Evolutionary conservation across 441 rosid genomes (phyloP).

Genomic region (Erodium moschatum): DNA sequence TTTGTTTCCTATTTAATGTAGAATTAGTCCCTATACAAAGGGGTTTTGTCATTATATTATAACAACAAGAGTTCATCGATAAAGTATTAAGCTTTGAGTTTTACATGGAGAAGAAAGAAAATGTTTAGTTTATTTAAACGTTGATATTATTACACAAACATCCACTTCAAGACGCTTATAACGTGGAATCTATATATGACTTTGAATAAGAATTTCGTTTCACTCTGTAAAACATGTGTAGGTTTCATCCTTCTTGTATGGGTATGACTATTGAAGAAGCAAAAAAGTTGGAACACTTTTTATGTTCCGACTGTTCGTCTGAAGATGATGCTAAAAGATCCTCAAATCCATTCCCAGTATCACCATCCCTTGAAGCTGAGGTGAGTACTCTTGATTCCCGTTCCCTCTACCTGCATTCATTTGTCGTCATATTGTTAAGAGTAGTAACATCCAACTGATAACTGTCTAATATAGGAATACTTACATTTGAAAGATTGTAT

Average conservation of each 20-base stretch:
- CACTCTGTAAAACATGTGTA: conserved; percentile 17
- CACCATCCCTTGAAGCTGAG: conserved; percentile 57
- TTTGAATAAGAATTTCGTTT: too few species aligned
- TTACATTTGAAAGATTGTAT: background rate
- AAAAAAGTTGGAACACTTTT: conserved; percentile 63
- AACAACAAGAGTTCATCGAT: too few species aligned
- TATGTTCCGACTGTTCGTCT: conserved; percentile 67
- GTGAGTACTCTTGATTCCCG: conserved; percentile 24
- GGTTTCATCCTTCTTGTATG: conserved; percentile 77
- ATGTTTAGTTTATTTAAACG: background rate
- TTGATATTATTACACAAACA: background rate
- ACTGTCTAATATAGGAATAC: background rate
- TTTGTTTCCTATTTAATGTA: too few species aligned
- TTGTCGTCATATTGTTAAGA: background rate
- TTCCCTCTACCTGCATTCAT: background rate
- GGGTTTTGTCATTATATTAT: too few species aligned
- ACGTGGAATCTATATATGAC: background rate
- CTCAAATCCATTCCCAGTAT: conserved; percentile 39
- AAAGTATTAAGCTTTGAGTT: too few species aligned
- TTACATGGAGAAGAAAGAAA: background rate
- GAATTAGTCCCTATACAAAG: too few species aligned
- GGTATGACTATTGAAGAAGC: conserved; percentile 89
- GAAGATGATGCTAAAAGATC: conserved; percentile 57
- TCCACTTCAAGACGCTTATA: background rate
- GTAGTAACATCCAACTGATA: background rate